Base-by-base conservation (phyloP, 495 filamentous ascomycete species). In the Neurospora sp. region DNA sequence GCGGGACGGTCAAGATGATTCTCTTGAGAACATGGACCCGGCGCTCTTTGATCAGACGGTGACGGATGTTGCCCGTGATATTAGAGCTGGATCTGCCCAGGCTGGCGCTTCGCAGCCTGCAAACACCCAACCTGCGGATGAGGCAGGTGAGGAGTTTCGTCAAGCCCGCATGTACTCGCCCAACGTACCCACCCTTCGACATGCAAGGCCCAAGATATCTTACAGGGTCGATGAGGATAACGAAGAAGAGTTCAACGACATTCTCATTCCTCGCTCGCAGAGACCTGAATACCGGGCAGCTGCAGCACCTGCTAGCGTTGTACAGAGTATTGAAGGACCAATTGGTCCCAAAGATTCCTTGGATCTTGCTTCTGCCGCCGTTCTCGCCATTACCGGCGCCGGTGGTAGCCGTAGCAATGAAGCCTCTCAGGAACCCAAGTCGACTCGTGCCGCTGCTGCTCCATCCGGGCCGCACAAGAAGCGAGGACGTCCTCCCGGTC, bases 141-240 rank as follows among this genome's bases (percentile, higher is more conserved):
- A 73, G 31, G 34, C 54, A 39, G 72, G 71, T 40, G 74, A 45
- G 62, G 70, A 28, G 70, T 69, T 69, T 71, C 62, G 39, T 24
- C 75, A 72, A 38, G 42, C 42, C 42, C 76, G 69, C 21, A 75
- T 43, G 10, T 83, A 72, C 74, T 81, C 76, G 9, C 72, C 78
- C 3, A 82, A 83, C 37, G 70, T 76, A 3, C 83, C 84, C 39
- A 75, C 78, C 36, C 78, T 86, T 24, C 81, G 85, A 37, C 84
- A 85, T 71, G 84, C 85, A 39, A 82, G 82, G 69, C 84, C 85
- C 34, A 83, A 78, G 70, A 72, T 75, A 10, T 84, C 83, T 24
- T 86, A 86, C 62, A 69, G 79, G 6, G 81, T 82, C 28, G 76
- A 78, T 5, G 81, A 83, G n/a, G 77, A 82, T 24, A 76, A 76